Base-by-base conservation (phyloP, 2,329 filamentous ascomycete species). In the Pyrenophora teres region DNA sequence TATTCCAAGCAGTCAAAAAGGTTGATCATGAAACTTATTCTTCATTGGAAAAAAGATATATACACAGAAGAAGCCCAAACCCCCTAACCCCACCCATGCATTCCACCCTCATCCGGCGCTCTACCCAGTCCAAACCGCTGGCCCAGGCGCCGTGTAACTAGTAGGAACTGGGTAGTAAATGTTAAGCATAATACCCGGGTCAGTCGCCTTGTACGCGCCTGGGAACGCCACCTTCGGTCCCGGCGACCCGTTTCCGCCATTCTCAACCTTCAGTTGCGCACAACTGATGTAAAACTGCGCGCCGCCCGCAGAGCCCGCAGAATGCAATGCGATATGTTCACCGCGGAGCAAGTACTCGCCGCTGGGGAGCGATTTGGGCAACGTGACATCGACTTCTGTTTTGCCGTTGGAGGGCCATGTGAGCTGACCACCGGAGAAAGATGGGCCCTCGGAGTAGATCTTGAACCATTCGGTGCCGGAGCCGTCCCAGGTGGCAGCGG, bases 271-370 rank as follows among this genome's bases (percentile, higher is more conserved):
- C 48, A 80, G 47, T 66, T 80, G 77, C 0, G 73, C 75, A 60
- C 77, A 80, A 3, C 70, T 69, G 31, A 77, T 72, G 61, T 79
- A 80, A 62, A 79, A 78, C 30, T 59, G 73, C 5, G 73, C 73
- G 13, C 73, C 73, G 1, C 64, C 65, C 6, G 51, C 45, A 2
- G 54, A 56, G 4, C 62, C 53, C 0, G 74, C 76, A 42, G 71
- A 69, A 56, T 79, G 77, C 31, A 80, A 63, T 2, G 70, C 77
- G 47, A 81, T 77, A 45, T 80, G 78, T 63, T 81, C 78, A 33
- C 75, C 70, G 7, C 78, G 68, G 16, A 80, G 62, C 12, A 81
- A 64, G 59, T 80, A 80, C 55, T 80, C 69, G 21, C 78, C 78
- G 1, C 65, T 60, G 1, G 78, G 77, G 2, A 72, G 67, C 21